phyloP scores from a whole-genome alignment of 331 rosid species.

The Malus hybrid region DNA sequence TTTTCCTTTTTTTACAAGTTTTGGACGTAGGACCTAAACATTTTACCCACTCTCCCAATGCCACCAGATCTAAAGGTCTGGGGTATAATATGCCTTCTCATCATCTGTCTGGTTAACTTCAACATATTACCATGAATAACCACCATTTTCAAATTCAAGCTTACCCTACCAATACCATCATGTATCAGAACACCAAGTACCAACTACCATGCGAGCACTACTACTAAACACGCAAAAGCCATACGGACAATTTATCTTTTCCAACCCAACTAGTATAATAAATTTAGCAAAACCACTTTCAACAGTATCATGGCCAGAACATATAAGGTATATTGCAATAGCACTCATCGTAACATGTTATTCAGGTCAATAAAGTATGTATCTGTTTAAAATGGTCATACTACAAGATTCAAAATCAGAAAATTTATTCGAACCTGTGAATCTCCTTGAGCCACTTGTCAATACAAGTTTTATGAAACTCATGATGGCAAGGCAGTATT shows the following conservation, averaged over 20 bases:
- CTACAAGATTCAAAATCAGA: constrained; percentile 5
- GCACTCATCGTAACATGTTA: not conserved
- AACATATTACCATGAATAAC: not conserved
- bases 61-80: not conserved
- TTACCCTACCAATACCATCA: not conserved
- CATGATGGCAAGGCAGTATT: constrained; percentile 87
- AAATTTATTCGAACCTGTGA: constrained; percentile 56
- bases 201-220: not conserved
- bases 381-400: not conserved
- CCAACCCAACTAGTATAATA: not conserved
- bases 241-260: too few species aligned
- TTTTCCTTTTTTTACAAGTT: not conserved
- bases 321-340: not conserved
- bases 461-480: constrained; percentile 75
- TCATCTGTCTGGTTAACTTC: not conserved
- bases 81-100: not conserved
- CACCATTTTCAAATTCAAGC: not conserved
- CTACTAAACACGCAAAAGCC: not conserved
- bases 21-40: not conserved
- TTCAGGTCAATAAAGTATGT: not conserved
- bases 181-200: not conserved
- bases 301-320: not conserved
- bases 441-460: constrained; percentile 99
- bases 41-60: not conserved
- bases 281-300: not conserved